Percentiles rank a stretch among this genome's conserved stretches.
These are phyloP conservation scores for Podaxis mareebaensis DNA, from an alignment of 768 basidiomycete genomes.

Conservation along the genomic window DNA sequence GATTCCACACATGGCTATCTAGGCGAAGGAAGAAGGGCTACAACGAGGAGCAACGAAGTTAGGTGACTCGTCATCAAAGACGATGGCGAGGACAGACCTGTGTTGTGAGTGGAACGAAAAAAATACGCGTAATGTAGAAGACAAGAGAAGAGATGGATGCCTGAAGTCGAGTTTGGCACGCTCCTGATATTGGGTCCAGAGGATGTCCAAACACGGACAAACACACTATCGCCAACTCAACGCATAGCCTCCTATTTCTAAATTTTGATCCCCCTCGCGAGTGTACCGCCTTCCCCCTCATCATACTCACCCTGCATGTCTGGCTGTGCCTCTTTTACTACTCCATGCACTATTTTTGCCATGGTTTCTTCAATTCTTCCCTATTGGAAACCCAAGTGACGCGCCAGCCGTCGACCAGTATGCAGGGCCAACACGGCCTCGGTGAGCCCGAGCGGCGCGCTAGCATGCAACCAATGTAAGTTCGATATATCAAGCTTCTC, in stretches of 20 bases:
- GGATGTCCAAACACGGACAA: slow-evolving; percentile 27
- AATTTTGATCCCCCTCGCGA: background rate
- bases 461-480: background rate
- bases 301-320: background rate
- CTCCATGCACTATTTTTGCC: background rate
- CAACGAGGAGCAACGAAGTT: slow-evolving; percentile 10
- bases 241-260: slow-evolving; percentile 6
- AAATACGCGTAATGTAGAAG: slow-evolving; percentile 25
- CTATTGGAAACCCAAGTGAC: background rate
- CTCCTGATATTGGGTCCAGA: slow-evolving; percentile 24
- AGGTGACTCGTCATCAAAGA: background rate
- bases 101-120: slow-evolving; percentile 19
- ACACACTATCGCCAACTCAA: background rate
- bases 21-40: slow-evolving; percentile 13
- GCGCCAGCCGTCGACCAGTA: background rate
- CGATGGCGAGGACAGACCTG: slow-evolving; percentile 20
- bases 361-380: background rate
- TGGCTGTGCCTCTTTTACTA: background rate
- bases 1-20: slow-evolving; percentile 82
- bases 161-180: background rate
- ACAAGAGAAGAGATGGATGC: slow-evolving; percentile 12
- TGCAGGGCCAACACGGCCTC: background rate
- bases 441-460: background rate
- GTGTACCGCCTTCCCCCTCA: background rate
- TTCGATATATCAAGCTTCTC: background rate